Percentiles rank a stretch among this genome's conserved stretches.
Evolutionary conservation across 331 rosid species (phyloP).

Genomic region (Quercus phellos): DNA sequence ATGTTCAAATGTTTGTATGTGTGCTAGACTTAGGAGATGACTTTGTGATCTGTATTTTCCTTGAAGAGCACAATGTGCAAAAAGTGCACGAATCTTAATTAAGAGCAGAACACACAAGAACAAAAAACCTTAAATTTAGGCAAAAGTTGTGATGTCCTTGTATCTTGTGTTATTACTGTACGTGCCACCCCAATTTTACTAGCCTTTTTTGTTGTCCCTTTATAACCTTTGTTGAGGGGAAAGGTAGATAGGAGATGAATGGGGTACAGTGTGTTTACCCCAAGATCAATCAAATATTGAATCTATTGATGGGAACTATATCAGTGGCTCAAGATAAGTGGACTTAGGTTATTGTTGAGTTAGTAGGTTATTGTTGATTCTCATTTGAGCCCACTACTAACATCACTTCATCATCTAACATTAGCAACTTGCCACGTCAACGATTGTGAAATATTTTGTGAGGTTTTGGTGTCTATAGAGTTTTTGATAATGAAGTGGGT

Average conservation of each 20-base stretch:
- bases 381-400: neutral
- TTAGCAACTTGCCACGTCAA: too few relatives aligned
- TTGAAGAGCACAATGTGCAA: conserved; percentile 14
- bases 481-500: neutral
- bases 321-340: neutral
- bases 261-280: neutral
- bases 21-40: conserved; percentile 41
- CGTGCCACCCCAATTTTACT: conserved; percentile 3
- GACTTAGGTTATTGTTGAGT: neutral
- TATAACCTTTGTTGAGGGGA: neutral
- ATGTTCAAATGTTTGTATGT: conserved; percentile 32
- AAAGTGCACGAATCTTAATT: conserved; percentile 25
- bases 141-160: conserved; percentile 28
- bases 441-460: too few relatives aligned
- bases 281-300: neutral
- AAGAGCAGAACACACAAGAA: conserved; percentile 26
- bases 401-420: too few relatives aligned
- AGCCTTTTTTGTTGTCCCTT: neutral
- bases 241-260: neutral
- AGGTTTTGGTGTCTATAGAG: too few relatives aligned
- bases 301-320: neutral
- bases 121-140: conserved; percentile 32
- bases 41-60: conserved; percentile 40
- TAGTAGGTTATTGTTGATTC: neutral
- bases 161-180: conserved; percentile 23